Evolutionary conservation across 2,329 filamentous ascomycete species (phyloP).

Genomic region (Helminthosporium solani): DNA sequence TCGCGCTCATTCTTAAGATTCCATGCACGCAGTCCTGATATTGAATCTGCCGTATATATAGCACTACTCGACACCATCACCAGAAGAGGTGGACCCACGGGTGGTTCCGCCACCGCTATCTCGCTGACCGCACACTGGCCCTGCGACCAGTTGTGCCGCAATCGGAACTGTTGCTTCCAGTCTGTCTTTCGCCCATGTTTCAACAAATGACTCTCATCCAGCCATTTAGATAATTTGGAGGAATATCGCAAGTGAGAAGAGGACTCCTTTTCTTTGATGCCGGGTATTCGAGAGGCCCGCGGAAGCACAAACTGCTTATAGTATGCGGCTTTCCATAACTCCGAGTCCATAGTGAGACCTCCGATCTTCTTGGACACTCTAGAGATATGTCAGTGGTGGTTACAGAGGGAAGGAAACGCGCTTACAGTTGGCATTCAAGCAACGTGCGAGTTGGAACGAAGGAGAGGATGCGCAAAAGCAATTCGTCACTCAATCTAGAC

Average conservation of each 20-base stretch:
- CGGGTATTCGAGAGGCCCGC: slow-evolving; percentile 72
- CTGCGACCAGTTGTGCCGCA: slow-evolving; percentile 86
- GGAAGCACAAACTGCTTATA: slow-evolving; percentile 84
- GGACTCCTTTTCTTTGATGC: slow-evolving; percentile 52
- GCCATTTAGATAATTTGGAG: slow-evolving; percentile 60
- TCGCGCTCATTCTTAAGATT: slow-evolving; percentile 61
- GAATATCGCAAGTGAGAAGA: slow-evolving; percentile 51
- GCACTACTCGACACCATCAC: slow-evolving; percentile 76
- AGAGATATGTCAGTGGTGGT: slow-evolving; percentile 14
- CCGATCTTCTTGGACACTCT: slow-evolving; percentile 75
- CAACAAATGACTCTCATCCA: slow-evolving; percentile 61
- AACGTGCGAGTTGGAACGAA: slow-evolving; percentile 71
- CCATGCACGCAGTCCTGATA: slow-evolving; percentile 76
- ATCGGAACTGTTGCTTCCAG: slow-evolving; percentile 87
- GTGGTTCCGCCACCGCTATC: slow-evolving; percentile 61
- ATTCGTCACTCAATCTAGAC: slow-evolving; percentile 78
- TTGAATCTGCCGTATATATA: slow-evolving; percentile 72
- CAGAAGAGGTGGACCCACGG: slow-evolving; percentile 61
- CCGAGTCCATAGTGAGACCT: slow-evolving; percentile 72
- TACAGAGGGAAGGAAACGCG: neutral
- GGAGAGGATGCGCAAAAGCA: slow-evolving; percentile 80
- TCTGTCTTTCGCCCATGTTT: slow-evolving; percentile 57
- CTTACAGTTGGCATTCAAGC: slow-evolving; percentile 61
- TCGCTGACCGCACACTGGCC: slow-evolving; percentile 80
- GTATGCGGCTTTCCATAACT: slow-evolving; percentile 89